phyloP scores from a whole-genome alignment of 352 stramenopile species.

The Pythium folliculosum region DNA sequence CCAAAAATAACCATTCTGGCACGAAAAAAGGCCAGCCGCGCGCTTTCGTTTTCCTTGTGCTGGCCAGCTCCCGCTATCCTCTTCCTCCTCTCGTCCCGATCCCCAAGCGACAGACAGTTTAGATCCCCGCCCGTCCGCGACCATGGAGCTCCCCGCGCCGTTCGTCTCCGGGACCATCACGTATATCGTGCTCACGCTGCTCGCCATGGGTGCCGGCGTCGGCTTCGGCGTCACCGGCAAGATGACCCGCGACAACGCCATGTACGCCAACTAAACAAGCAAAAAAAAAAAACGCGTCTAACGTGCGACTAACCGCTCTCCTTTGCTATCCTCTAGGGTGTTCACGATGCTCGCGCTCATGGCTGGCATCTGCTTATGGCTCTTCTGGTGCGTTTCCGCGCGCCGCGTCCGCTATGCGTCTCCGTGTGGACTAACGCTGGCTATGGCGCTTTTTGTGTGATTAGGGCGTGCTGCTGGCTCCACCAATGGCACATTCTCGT shows the following conservation, averaged over 20 bases:
- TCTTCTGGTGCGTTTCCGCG: constrained; percentile 71
- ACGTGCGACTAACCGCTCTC: neutral
- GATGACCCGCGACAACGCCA: constrained; percentile 83
- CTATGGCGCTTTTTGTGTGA: too few species aligned
- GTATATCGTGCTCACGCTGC: constrained; percentile 85
- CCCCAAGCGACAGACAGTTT: neutral
- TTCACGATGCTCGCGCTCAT: constrained; percentile 85
- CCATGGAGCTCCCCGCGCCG: constrained; percentile 77
- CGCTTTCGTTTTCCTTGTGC: neutral
- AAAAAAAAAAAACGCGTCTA: neutral
- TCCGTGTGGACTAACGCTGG: neutral
- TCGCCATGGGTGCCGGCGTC: constrained; percentile 77
- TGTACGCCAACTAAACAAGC: constrained; percentile 49
- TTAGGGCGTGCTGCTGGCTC: constrained; percentile 89
- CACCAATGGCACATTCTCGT: constrained; percentile 91
- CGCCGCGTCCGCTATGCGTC: too few species aligned
- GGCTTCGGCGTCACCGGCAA: constrained; percentile 80
- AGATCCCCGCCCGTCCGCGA: constrained; percentile 18
- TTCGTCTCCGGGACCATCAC: constrained; percentile 83
- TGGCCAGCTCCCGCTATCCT: too few species aligned
- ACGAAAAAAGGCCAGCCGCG: neutral
- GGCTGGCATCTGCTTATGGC: constrained; percentile 83
- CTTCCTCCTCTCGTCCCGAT: neutral
- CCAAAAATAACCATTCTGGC: constrained; percentile 13
- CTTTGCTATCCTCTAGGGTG: constrained; percentile 49